Evolutionary conservation across 202 grass and related monocot species (phyloP).

Genomic region (Zoysia matrella): DNA sequence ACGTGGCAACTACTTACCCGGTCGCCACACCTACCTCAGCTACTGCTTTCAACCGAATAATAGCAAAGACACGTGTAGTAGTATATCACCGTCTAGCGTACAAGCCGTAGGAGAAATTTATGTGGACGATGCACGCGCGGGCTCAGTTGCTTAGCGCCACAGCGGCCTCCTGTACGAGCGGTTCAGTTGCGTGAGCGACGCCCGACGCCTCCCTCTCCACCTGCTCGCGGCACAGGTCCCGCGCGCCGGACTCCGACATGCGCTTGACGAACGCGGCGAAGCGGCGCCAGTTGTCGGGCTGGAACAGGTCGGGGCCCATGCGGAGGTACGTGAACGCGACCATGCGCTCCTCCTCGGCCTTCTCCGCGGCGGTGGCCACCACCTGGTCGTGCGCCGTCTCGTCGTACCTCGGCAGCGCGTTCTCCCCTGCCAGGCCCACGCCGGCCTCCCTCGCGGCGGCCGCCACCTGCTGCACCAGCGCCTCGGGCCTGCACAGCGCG

Average conservation of each 20-base stretch:
- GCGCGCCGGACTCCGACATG: conserved; percentile 40
- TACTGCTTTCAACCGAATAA: not conserved
- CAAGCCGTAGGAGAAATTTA: too few relatives aligned
- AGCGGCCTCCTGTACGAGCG: conserved; percentile 63
- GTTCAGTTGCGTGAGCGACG: conserved; percentile 55
- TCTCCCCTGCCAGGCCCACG: conserved; percentile 68
- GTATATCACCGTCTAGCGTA: not conserved
- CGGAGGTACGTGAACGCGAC: conserved; percentile 89
- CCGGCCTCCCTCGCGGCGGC: conserved; percentile 41
- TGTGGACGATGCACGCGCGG: too few relatives aligned
- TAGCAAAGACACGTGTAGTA: too few relatives aligned
- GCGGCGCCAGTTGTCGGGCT: conserved; percentile 71
- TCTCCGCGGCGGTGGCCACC: conserved; percentile 3
- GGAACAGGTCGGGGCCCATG: conserved; percentile 65
- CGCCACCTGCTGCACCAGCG: conserved; percentile 69
- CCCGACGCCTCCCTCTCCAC: conserved; percentile 53
- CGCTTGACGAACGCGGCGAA: conserved; percentile 71
- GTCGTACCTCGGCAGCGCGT: conserved; percentile 83
- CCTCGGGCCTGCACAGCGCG: conserved; percentile 67
- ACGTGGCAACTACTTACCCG: not conserved
- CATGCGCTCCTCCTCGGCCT: conserved; percentile 58
- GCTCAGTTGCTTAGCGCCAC: conserved; percentile 47
- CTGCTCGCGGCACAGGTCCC: conserved; percentile 45
- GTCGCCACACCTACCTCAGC: not conserved
- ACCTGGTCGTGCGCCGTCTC: conserved; percentile 73